Base-by-base conservation (phyloP, 345 rosid species). In the Balakata baccata region DNA sequence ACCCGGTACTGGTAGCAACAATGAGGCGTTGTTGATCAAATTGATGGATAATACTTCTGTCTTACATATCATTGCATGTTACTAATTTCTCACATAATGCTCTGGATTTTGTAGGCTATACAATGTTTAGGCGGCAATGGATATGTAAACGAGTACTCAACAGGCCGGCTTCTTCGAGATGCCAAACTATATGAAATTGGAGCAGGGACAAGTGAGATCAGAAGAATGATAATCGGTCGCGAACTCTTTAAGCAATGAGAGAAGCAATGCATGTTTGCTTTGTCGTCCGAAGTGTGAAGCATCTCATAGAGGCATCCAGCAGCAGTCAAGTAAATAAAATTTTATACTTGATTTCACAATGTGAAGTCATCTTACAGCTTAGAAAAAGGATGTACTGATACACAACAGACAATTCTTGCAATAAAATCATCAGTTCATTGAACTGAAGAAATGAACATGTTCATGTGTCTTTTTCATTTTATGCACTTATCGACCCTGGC, bases 51-150 rank as follows among this genome's bases (percentile, higher is more conserved):
- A n/a, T n/a, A n/a, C 18, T 20, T 53, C 58, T 3, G 7, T 17
- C 5, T 18, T 53, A 53, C 18, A 53, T 53, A n/a, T 6, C 57
- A 53, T 22, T 63, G 10, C 20, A 41, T 37, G 14, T 57, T 47
- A 14, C 43, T 10, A 52, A 69, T 56, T 68, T 50, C 13, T 77
- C 64, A 69, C 41, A 57, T 53, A n/a, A 29, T 14, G 1, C 22
- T 43, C 52, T 63, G 25, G 41, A 22, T 58, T 76, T 79, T 84
- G 80, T 89, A 90, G 98, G 98, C 98, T 7, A 88, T 94, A 85
- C 98, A 94, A 77, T 94, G 98, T 81, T 77, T 94, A 80, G 97
- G 98, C 1, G 97, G 98, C 22, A 92, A 94, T 43, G 97, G 97
- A n/a, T 90, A 94, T 74, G 90, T 90, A 59, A 94, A 94, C 12